Evolutionary conservation across 768 basidiomycete species (phyloP).

Genomic region (Tricholomella constricta): DNA sequence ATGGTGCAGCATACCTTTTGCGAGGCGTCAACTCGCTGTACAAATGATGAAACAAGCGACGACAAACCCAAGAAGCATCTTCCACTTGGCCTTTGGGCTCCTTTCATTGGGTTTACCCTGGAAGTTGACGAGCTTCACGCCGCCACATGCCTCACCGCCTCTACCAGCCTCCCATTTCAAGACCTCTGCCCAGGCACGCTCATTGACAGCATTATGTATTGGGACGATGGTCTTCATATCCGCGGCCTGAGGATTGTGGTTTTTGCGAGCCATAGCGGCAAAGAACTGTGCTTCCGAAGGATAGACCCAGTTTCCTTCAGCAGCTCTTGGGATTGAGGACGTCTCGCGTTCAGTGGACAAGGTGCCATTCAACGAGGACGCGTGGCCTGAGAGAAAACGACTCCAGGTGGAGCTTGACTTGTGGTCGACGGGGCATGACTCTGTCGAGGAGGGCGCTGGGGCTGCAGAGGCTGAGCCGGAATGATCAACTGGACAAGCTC

Average conservation of each 20-base stretch:
- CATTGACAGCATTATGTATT: slow-evolving; percentile 99
- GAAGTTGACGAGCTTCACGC: slow-evolving; percentile 84
- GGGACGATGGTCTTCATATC: slow-evolving; percentile 97
- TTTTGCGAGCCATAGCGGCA: slow-evolving; percentile 93
- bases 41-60: slow-evolving; percentile 1
- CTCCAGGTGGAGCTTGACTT: slow-evolving; percentile 41
- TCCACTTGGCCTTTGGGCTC: slow-evolving; percentile 80
- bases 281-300: slow-evolving; percentile 99
- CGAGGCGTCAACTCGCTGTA: slow-evolving; percentile 12
- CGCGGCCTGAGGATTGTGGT: slow-evolving; percentile 80
- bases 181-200: slow-evolving; percentile 85
- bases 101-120: slow-evolving; percentile 82
- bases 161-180: slow-evolving; percentile 80
- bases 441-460: slow-evolving; percentile 7
- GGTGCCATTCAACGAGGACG: slow-evolving; percentile 24
- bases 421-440: slow-evolving; percentile 46
- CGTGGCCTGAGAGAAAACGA: slow-evolving; percentile 38
- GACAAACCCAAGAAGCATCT: slow-evolving; percentile 83
- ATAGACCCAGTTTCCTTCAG: slow-evolving; percentile 89
- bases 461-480: slow-evolving; percentile 1
- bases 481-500: slow-evolving; percentile 65
- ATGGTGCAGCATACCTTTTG: slow-evolving; percentile 85
- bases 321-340: slow-evolving; percentile 83
- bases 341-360: slow-evolving; percentile 77
- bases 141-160: slow-evolving; percentile 83